Base-by-base conservation (phyloP, 768 basidiomycete species). In the Russula sp. region DNA sequence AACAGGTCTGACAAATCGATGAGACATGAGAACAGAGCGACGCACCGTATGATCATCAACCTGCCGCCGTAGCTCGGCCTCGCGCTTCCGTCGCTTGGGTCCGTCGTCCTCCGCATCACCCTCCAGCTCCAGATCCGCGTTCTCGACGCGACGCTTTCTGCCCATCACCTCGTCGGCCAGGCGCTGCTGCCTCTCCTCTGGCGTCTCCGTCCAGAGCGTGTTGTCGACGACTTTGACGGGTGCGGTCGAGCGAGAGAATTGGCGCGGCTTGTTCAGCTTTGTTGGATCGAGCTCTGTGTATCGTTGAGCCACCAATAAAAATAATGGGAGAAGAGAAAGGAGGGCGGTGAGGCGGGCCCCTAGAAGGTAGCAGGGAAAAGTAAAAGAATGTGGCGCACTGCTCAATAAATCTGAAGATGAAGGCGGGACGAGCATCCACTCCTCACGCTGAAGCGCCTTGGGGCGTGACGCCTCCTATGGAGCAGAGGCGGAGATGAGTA, bases 371-470 rank as follows among this genome's bases (percentile, higher is more conserved):
- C 32, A 22, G 47, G 47, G n/a, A 57, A 20, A 34, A 34, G 48
- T 38, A 39, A 42, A 18, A 39, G 36, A 36, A 32, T 32, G 38
- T 48, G 18, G 38, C 18, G 65, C 67, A 95, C 93, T 86, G 50
- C 81, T 82, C 5, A 95, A 78, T 13, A 96, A 73, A 64, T 90
- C 89, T 2, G 89, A 86, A 1, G 85, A 82, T 20, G 87, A 84
- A 0, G 97, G 96, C 1, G 96, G 96, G 1, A 89, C 88, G 48
- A 98, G 80, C 97, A 99, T 99, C 97, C 97, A 99, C 72, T 95
- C 94, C 20, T 98, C 92, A 46, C 97, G 84, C 72, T 92, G 77
- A 42, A 84, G 76, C 42, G 81, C 80, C 72, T 93, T 93, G 11
- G 90, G 90, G 67, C 88, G 86, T 11, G 78, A 75, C 1, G 86